These are phyloP conservation scores for Schizosaccharomyces cryophilus DNA, from an alignment of 805 yeast species.

Conservation along the genomic window DNA sequence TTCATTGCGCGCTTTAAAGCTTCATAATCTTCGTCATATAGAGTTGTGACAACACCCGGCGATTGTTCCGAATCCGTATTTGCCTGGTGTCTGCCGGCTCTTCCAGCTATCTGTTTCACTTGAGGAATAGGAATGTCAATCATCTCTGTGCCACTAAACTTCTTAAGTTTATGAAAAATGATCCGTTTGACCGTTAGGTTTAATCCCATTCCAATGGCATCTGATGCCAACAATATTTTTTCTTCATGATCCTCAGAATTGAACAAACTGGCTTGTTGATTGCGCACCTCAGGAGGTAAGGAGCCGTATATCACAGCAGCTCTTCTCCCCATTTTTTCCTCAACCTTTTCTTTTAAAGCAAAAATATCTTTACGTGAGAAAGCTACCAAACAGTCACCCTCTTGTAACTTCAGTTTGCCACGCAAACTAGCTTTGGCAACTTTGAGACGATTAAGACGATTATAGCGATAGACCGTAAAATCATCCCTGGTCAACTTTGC, in stretches of 20 bases:
- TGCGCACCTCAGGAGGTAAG: slow-evolving; percentile 81
- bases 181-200: slow-evolving; percentile 60
- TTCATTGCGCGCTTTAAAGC: slow-evolving; percentile 25
- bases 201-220: slow-evolving; percentile 94
- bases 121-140: slow-evolving; percentile 33
- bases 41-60: slow-evolving; percentile 12
- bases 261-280: slow-evolving; percentile 57
- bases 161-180: slow-evolving; percentile 40
- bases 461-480: slow-evolving; percentile 40
- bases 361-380: slow-evolving; percentile 57
- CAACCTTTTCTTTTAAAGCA: slow-evolving; percentile 43
- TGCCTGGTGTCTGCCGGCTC: slow-evolving; percentile 58
- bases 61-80: slow-evolving; percentile 5
- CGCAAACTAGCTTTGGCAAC: slow-evolving; percentile 20
- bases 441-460: slow-evolving; percentile 47
- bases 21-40: slow-evolving; percentile 6
- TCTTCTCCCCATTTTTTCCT: slow-evolving; percentile 30
- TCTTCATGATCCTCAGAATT: slow-evolving; percentile 41
- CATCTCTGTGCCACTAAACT: slow-evolving; percentile 41
- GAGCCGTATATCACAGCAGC: slow-evolving; percentile 91
- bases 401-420: slow-evolving; percentile 20
- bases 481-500: slow-evolving; percentile 57
- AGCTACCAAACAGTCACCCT: slow-evolving; percentile 78
- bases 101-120: slow-evolving; percentile 79
- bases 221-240: slow-evolving; percentile 78